Evolutionary conservation across 73 alveolate genomes (phyloP).

Genomic region (Stentor roeselii): DNA sequence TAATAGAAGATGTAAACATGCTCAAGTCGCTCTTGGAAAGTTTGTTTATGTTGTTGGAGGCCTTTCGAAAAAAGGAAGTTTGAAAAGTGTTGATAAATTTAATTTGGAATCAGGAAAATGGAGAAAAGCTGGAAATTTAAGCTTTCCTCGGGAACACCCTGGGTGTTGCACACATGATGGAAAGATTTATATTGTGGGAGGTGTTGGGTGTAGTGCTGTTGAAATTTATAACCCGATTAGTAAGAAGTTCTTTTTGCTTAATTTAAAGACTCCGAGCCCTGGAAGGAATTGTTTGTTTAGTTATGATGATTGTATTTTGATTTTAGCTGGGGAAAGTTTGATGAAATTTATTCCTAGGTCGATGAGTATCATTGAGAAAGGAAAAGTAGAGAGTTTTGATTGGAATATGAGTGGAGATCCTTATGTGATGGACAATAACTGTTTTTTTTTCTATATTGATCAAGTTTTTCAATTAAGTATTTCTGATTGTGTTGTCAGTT

Average conservation of each 20-base stretch:
- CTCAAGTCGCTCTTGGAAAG: slow-evolving; percentile 12
- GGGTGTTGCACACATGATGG: background rate
- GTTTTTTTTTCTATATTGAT: background rate
- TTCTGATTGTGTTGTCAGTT: background rate
- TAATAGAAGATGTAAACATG: background rate
- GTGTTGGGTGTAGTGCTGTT: background rate
- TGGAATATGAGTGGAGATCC: background rate
- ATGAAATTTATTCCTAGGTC: background rate
- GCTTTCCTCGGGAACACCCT: background rate
- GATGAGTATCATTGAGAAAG: background rate
- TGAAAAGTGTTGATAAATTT: background rate
- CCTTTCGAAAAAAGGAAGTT: background rate
- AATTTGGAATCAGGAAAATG: background rate
- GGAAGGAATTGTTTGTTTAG: slow-evolving; percentile 9
- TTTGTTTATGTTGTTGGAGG: slow-evolving; percentile 23
- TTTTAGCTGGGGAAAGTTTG: background rate
- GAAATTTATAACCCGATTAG: background rate
- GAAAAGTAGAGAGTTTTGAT: background rate
- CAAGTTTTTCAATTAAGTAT: background rate
- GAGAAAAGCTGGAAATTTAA: slow-evolving; percentile 7
- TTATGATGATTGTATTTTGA: background rate
- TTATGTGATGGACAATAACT: too few relatives aligned
- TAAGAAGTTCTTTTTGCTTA: background rate
- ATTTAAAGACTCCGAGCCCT: background rate
- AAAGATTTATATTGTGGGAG: slow-evolving; percentile 6